Conservation (phyloP, 768 basidiomycete genomes). For the Amanita fuliginea region DNA sequence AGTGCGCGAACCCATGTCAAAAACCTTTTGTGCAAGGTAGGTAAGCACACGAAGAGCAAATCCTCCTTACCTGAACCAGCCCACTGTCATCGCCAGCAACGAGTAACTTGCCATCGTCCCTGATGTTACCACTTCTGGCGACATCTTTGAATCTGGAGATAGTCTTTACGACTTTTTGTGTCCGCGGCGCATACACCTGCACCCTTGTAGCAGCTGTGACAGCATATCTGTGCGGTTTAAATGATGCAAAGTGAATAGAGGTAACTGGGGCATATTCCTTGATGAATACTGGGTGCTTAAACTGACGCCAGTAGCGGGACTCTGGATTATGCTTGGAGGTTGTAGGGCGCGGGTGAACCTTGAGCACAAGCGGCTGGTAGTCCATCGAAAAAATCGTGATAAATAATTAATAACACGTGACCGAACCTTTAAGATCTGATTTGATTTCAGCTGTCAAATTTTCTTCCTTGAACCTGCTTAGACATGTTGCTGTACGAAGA, state of each 20-base stretch:
- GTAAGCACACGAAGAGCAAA: background rate
- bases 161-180: conserved; percentile 93
- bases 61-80: conserved; percentile 52
- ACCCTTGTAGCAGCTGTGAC: conserved; percentile 91
- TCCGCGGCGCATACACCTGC: conserved; percentile 92
- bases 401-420: conserved; percentile 11
- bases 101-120: conserved; percentile 88
- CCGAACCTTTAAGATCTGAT: conserved; percentile 26
- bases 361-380: conserved; percentile 69
- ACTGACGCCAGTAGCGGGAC: conserved; percentile 80
- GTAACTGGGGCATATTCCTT: conserved; percentile 97
- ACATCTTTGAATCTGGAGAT: conserved; percentile 97
- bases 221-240: conserved; percentile 88
- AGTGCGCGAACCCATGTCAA: conserved; percentile 88
- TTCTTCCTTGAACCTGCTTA: conserved; percentile 10
- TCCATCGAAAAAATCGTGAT: conserved; percentile 38
- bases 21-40: conserved; percentile 40
- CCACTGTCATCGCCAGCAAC: conserved; percentile 95
- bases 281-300: conserved; percentile 85
- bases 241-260: conserved; percentile 81
- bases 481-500: conserved; percentile 71
- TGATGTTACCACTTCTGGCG: conserved; percentile 79
- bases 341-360: conserved; percentile 42
- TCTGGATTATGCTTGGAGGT: conserved; percentile 54
- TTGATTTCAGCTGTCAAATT: conserved; percentile 11